Conservation (phyloP, 2,329 filamentous ascomycete genomes). For the Fonsecaea pedrosoi region DNA sequence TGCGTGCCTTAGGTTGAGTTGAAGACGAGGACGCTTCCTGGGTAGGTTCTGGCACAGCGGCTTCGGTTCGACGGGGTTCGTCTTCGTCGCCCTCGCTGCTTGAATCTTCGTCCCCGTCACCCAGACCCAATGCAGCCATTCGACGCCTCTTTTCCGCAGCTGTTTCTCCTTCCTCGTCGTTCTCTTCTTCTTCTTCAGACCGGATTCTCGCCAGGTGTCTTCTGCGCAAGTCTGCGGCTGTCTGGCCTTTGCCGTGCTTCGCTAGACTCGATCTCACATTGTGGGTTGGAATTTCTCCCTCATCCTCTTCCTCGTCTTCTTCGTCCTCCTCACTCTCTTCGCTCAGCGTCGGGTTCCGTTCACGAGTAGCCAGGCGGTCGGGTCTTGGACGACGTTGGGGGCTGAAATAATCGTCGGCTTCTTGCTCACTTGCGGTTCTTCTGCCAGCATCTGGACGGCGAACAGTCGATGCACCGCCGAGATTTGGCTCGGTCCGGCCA, state of each 20-base stretch:
- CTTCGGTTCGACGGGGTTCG: conserved; percentile 32
- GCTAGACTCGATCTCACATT: conserved; percentile 50
- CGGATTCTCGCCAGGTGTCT: conserved; percentile 44
- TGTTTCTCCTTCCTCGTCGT: conserved; percentile 51
- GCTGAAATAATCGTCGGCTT: conserved; percentile 33
- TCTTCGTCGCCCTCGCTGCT: conserved; percentile 42
- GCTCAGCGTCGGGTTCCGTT: conserved; percentile 18
- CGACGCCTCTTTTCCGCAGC: conserved; percentile 55
- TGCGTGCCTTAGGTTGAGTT: conserved; percentile 41
- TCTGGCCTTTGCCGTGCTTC: conserved; percentile 44
- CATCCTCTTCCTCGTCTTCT: conserved; percentile 33
- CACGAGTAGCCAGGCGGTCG: conserved; percentile 16
- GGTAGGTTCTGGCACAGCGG: conserved; percentile 36
- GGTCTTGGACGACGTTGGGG: conserved; percentile 21
- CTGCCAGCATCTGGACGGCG: conserved; percentile 12
- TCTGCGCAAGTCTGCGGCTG: conserved; percentile 48
- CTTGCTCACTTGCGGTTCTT: conserved; percentile 7
- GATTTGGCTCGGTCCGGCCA: conserved; percentile 26
- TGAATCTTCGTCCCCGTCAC: conserved; percentile 35
- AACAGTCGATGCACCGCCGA: conserved; percentile 3
- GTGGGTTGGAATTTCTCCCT: conserved; percentile 40
- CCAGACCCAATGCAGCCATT: conserved; percentile 51
- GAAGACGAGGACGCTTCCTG: conserved; percentile 23
- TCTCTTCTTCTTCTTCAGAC: conserved; percentile 36
- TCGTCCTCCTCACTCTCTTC: conserved; percentile 30